Base-by-base conservation (phyloP, 1,284 basidiomycete species). In the Vanrija humicola region DNA sequence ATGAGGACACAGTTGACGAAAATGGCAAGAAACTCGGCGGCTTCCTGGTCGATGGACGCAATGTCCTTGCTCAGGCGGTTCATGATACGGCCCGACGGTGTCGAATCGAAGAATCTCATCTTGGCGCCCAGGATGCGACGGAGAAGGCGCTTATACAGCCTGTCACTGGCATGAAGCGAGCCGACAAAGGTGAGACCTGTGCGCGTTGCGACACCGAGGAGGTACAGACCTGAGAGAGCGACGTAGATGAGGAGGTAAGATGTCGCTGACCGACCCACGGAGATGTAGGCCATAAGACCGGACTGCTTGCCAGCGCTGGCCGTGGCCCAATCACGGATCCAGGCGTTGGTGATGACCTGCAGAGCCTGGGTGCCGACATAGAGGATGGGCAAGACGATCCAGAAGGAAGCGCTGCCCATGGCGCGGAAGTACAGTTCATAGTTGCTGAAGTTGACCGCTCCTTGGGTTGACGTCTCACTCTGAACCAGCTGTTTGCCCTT, bases 41-140 rank as follows among this genome's bases (percentile, higher is more conserved):
- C 64, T 52, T 78, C 75, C 38, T 77, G 75, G 65, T 82, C 81
- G 52, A 82, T 72, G 0, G 77, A 76, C 45, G 79, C 76, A 55
- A 81, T 74, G 55, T 81, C 79, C 56, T 79, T 79, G 46, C 71
- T 73, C 14, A 78, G 72, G 9, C 81, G 72, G 59, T 82, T 82
- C 55, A 81, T 71, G 59, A 82, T 80, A 2, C 80, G 75, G 4
- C 80, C 81, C 52, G 68, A 70, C 3, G 76, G 76, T 2, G 76
- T 78, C 2, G 71, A 72, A 55, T 78, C 75, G 59, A 77, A 78
- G 65, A 78, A 78, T 15, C 70, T 61, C 68, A 77, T 74, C 45
- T 69, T 72, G 3, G 75, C 74, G 6, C 71, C 70, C n/a, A 77
- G 62, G 23, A 78, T 69, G 38, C 73, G 58, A 34, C 62, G 65